phyloP scores from a whole-genome alignment of 2,329 filamentous ascomycete genomes.

The Microdochium trichocladiopsis region DNA sequence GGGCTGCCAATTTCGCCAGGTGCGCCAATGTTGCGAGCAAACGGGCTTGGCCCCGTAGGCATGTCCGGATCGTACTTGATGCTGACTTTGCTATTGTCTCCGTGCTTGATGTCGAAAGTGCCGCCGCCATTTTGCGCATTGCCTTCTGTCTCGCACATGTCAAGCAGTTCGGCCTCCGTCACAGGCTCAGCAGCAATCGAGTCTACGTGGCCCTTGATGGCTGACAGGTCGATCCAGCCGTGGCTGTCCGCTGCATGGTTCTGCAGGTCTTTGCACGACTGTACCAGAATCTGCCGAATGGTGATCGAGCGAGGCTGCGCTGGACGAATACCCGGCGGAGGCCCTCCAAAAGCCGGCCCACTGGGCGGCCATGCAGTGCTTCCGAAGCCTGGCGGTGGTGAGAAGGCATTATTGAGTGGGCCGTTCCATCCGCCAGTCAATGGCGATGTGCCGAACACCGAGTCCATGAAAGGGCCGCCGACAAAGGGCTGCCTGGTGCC shows the following conservation, averaged over 20 bases:
- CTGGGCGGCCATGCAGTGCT: slow-evolving; percentile 27
- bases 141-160: slow-evolving; percentile 87
- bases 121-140: slow-evolving; percentile 82
- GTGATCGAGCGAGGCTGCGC: slow-evolving; percentile 58
- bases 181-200: slow-evolving; percentile 35
- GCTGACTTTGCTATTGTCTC: slow-evolving; percentile 29
- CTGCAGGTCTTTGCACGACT: slow-evolving; percentile 63
- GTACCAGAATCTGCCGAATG: slow-evolving; percentile 68
- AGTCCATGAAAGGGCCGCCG: slow-evolving; percentile 32
- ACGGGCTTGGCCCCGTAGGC: slow-evolving; percentile 30
- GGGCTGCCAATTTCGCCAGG: slow-evolving; percentile 68
- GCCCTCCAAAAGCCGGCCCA: slow-evolving; percentile 17
- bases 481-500: slow-evolving; percentile 37
- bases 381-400: slow-evolving; percentile 39
- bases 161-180: slow-evolving; percentile 63
- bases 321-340: slow-evolving; percentile 27
- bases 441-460: slow-evolving; percentile 24
- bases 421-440: slow-evolving; percentile 26
- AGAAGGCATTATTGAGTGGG: slow-evolving; percentile 25
- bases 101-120: slow-evolving; percentile 64
- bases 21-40: slow-evolving; percentile 41
- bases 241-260: slow-evolving; percentile 37
- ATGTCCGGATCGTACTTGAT: slow-evolving; percentile 52
- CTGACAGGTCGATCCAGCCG: slow-evolving; percentile 63
- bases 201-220: slow-evolving; percentile 60